Evolutionary conservation across 495 filamentous ascomycete genomes (phyloP).

Genomic region (Penicillium steckii): DNA sequence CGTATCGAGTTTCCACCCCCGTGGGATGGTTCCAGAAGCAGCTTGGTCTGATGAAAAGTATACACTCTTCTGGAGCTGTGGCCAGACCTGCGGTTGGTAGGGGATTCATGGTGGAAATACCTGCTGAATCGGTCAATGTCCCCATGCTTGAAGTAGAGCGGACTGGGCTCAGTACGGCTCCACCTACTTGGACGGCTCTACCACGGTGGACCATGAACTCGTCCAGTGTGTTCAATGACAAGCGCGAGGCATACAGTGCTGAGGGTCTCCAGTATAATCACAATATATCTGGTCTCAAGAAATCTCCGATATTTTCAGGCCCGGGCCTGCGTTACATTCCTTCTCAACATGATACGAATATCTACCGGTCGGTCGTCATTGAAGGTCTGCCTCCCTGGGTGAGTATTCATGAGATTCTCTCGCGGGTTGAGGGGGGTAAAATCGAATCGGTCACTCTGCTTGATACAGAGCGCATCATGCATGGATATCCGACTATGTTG

Average conservation of each 20-base stretch:
- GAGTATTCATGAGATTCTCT: slow-evolving; percentile 24
- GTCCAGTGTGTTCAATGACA: slow-evolving; percentile 21
- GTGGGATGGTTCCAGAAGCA: background rate
- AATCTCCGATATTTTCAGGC: slow-evolving; percentile 23
- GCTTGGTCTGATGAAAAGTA: background rate
- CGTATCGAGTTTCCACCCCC: background rate
- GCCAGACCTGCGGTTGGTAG: background rate
- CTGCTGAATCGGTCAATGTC: background rate
- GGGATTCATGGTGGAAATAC: background rate
- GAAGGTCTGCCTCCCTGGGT: slow-evolving; percentile 23
- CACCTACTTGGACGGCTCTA: slow-evolving; percentile 19
- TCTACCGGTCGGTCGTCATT: slow-evolving; percentile 33
- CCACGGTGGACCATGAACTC: slow-evolving; percentile 25
- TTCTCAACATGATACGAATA: slow-evolving; percentile 8
- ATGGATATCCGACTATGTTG: slow-evolving; percentile 28
- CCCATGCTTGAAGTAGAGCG: background rate
- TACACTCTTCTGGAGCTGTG: background rate
- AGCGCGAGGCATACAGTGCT: background rate
- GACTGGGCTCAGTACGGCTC: background rate
- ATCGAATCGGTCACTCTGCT: slow-evolving; percentile 28
- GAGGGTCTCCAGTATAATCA: background rate
- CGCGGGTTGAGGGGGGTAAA: slow-evolving; percentile 21
- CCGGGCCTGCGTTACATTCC: slow-evolving; percentile 38
- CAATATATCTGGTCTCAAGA: background rate
- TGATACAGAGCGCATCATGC: slow-evolving; percentile 26